Evolutionary conservation across 1,284 basidiomycete species (phyloP).

Genomic region (Macrocybe sp.): DNA sequence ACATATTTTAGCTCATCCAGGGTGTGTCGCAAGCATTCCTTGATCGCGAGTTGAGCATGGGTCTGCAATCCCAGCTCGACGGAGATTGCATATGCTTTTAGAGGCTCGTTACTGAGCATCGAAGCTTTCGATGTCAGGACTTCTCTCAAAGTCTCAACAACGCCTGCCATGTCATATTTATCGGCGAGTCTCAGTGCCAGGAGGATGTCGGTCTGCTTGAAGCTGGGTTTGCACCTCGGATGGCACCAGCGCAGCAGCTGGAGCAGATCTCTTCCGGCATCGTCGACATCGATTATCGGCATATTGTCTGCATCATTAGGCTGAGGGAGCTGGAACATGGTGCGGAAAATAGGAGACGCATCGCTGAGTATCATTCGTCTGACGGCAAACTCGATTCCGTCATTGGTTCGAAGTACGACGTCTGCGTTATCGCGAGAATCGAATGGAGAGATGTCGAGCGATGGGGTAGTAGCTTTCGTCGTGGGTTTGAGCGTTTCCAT

Average conservation of each 20-base stretch:
- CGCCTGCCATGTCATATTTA: constrained; percentile 18
- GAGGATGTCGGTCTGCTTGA: constrained; percentile 13
- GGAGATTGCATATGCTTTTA: constrained; percentile 17
- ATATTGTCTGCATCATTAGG: background rate
- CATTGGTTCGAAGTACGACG: background rate
- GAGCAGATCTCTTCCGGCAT: background rate
- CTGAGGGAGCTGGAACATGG: constrained; percentile 1
- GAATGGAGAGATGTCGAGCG: too few species aligned
- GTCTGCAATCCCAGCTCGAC: constrained; percentile 3
- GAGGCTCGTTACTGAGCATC: constrained; percentile 9
- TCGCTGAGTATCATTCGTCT: background rate
- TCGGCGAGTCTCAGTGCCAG: constrained; percentile 12
- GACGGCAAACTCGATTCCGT: background rate
- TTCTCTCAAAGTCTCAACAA: constrained; percentile 11
- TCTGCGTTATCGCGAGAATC: background rate
- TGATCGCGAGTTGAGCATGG: background rate
- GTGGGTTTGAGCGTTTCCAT: too few species aligned
- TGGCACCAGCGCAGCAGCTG: constrained; percentile 13
- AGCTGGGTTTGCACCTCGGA: constrained; percentile 11
- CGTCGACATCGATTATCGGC: background rate
- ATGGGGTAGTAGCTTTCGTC: too few species aligned
- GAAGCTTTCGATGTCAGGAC: constrained; percentile 5
- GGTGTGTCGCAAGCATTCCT: background rate
- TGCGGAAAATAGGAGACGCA: constrained; percentile 1
- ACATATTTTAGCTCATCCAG: too few species aligned